phyloP scores from a whole-genome alignment of 2,329 filamentous ascomycete species.

The Sporothrix pallida region DNA sequence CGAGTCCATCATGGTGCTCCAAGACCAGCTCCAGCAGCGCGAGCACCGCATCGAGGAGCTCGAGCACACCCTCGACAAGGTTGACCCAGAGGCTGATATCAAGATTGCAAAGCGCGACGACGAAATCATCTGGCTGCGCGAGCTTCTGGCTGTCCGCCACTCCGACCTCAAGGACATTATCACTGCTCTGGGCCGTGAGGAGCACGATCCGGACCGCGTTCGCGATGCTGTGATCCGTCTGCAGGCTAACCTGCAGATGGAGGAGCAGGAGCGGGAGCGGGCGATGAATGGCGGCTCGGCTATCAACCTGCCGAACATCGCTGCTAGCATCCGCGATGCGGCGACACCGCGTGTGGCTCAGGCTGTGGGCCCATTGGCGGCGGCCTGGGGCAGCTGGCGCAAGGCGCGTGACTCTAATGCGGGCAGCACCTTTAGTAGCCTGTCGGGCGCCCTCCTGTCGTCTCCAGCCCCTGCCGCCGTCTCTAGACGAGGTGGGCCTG shows the following conservation, averaged over 20 bases:
- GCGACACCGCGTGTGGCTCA: constrained; percentile 83
- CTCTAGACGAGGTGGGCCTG: constrained; percentile 39
- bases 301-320: constrained; percentile 67
- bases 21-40: constrained; percentile 94
- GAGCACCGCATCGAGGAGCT: constrained; percentile 89
- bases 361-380: constrained; percentile 75
- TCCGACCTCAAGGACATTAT: constrained; percentile 95
- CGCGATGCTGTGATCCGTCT: constrained; percentile 92
- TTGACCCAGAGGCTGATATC: constrained; percentile 76
- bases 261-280: constrained; percentile 91
- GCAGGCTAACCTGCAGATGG: constrained; percentile 95
- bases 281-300: constrained; percentile 73
- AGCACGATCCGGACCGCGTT: constrained; percentile 78
- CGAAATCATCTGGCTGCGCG: constrained; percentile 92
- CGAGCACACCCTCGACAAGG: constrained; percentile 69
- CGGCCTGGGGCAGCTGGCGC: constrained; percentile 97
- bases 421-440: constrained; percentile 48
- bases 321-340: constrained; percentile 75
- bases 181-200: constrained; percentile 72
- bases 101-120: constrained; percentile 92
- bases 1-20: constrained; percentile 93
- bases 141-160: constrained; percentile 86
- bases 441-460: constrained; percentile 56
- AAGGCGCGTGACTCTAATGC: constrained; percentile 61
- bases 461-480: constrained; percentile 40